Conservation (phyloP, 2,329 filamentous ascomycete species). For the Botrytis cinerea region DNA sequence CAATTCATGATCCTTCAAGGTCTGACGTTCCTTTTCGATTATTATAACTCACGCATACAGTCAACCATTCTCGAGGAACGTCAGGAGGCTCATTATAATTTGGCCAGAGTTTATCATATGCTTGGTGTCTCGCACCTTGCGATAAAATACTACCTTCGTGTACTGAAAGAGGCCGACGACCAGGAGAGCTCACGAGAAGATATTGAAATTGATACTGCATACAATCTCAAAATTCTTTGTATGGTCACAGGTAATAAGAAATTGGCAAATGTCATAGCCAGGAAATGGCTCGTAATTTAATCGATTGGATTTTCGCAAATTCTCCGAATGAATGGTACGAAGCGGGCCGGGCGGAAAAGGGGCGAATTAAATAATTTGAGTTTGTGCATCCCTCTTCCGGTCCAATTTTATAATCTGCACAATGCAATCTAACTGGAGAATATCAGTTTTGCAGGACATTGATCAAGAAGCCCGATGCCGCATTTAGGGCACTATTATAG, state of each 20-base stretch:
- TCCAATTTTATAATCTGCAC: conserved; percentile 4
- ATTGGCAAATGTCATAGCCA: conserved; percentile 61
- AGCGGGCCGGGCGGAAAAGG: neutral
- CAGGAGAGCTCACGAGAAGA: conserved; percentile 49
- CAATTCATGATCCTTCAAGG: conserved; percentile 88
- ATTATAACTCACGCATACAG: conserved; percentile 61
- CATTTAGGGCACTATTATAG: neutral
- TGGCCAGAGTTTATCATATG: conserved; percentile 74
- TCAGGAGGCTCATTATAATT: conserved; percentile 82
- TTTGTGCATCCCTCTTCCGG: neutral
- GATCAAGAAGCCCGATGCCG: neutral
- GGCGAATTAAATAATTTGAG: conserved; percentile 12
- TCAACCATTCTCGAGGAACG: conserved; percentile 47
- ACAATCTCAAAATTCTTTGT: conserved; percentile 70
- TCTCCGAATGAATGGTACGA: neutral
- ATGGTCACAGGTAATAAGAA: conserved; percentile 62
- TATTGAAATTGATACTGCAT: conserved; percentile 70
- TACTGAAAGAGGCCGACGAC: conserved; percentile 45
- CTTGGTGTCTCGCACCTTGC: conserved; percentile 74
- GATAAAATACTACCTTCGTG: conserved; percentile 65
- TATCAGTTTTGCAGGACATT: neutral
- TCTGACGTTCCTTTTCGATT: conserved; percentile 74
- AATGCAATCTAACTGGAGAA: neutral
- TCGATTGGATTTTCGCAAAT: neutral
- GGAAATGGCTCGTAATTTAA: conserved; percentile 53